Percentiles rank a stretch among this genome's conserved stretches.
Conservation (phyloP, 179 eudicot genomes). For the Beta corolliflora region DNA sequence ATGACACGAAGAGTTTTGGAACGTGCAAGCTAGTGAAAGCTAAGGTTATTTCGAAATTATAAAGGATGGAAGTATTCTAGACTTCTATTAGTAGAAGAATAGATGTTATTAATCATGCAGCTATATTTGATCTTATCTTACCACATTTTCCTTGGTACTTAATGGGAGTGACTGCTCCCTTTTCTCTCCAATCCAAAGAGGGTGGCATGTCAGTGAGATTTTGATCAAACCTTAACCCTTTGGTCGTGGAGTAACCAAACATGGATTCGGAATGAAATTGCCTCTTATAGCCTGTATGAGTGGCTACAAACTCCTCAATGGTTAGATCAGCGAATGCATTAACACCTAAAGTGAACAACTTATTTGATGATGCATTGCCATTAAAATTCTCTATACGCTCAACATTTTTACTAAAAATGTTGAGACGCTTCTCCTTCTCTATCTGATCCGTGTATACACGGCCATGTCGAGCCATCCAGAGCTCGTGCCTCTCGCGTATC, state of each 20-base stretch:
- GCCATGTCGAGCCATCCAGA: constrained; percentile 35
- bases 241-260: too few species aligned
- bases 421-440: constrained; percentile 31
- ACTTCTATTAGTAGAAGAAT: too few species aligned
- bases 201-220: constrained; percentile 2
- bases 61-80: too few species aligned
- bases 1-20: too few species aligned
- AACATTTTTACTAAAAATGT: constrained; percentile 30
- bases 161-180: constrained; percentile 44
- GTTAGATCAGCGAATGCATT: constrained; percentile 43
- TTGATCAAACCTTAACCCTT: not conserved
- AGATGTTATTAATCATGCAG: too few species aligned
- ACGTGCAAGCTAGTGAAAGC: too few species aligned
- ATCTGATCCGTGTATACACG: constrained; percentile 26
- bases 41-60: too few species aligned
- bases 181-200: constrained; percentile 45
- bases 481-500: constrained; percentile 30
- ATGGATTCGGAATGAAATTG: not conserved
- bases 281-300: constrained; percentile 34
- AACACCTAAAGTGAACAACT: constrained; percentile 29
- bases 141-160: constrained; percentile 50
- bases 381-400: constrained; percentile 40
- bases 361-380: not conserved
- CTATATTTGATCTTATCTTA: constrained; percentile 10
- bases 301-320: constrained; percentile 35